Percentiles rank a stretch among this genome's conserved stretches.
These are phyloP conservation scores for Fusarium irregulare DNA, from an alignment of 2,329 filamentous ascomycete species.

Conservation along the genomic window DNA sequence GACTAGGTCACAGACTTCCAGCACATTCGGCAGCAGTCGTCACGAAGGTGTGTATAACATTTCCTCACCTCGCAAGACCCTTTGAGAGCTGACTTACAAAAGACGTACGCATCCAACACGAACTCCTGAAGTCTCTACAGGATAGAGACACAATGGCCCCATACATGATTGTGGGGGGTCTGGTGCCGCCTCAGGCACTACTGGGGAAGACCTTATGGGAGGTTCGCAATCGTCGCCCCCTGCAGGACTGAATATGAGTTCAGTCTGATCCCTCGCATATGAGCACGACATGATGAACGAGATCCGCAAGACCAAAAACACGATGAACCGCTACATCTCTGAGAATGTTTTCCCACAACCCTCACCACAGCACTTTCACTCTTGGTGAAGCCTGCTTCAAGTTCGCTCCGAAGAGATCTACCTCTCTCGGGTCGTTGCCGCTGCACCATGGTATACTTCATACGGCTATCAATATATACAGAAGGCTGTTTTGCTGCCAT, in stretches of 20 bases:
- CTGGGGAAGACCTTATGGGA: too few species aligned
- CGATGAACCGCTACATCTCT: constrained; percentile 41
- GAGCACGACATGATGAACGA: constrained; percentile 35
- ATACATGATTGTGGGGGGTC: not conserved
- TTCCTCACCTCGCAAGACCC: not conserved
- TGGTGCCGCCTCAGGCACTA: not conserved
- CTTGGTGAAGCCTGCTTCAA: constrained; percentile 31
- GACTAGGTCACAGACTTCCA: too few species aligned
- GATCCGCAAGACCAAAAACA: constrained; percentile 25
- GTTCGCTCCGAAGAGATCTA: constrained; percentile 44
- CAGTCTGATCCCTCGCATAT: constrained; percentile 10
- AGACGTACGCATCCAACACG: too few species aligned
- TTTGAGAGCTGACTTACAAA: not conserved
- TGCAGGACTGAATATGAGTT: not conserved
- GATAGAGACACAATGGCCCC: too few species aligned
- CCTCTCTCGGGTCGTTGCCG: constrained; percentile 23
- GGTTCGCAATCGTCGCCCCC: too few species aligned
- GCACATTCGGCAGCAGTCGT: too few species aligned
- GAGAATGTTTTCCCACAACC: constrained; percentile 40
- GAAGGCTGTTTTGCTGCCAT: not conserved
- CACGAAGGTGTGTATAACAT: too few species aligned
- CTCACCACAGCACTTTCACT: constrained; percentile 6
- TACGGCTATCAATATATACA: not conserved
- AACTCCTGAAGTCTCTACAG: too few species aligned
- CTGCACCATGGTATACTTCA: not conserved